phyloP scores from a whole-genome alignment of 2,329 filamentous ascomycete genomes.

The Thermoascus crustaceus region DNA sequence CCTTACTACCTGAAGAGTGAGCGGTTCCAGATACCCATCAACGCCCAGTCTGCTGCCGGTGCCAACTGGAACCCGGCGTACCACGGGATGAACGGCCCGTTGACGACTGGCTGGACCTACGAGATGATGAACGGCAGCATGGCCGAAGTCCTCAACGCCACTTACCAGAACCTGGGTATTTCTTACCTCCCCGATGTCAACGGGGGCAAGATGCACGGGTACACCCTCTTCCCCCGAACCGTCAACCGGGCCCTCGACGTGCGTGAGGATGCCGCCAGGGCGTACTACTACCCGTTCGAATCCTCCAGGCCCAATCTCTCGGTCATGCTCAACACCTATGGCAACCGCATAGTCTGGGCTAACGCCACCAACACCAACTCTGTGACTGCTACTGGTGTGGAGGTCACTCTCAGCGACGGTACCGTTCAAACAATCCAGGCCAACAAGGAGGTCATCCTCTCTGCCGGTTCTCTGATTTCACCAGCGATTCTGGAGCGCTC shows the following conservation, averaged over 20 bases:
- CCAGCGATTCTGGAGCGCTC: slow-evolving; percentile 53
- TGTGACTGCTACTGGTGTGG: slow-evolving; percentile 21
- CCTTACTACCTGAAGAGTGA: slow-evolving; percentile 24
- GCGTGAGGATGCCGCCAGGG: slow-evolving; percentile 40
- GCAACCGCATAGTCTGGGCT: slow-evolving; percentile 33
- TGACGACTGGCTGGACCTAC: slow-evolving; percentile 20
- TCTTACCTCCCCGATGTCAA: slow-evolving; percentile 36
- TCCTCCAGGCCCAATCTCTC: slow-evolving; percentile 37
- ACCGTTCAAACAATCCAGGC: slow-evolving; percentile 20
- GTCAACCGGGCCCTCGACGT: slow-evolving; percentile 30
- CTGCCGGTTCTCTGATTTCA: slow-evolving; percentile 50
- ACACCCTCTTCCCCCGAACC: slow-evolving; percentile 35
- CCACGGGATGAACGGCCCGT: slow-evolving; percentile 21
- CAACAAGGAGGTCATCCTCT: slow-evolving; percentile 49
- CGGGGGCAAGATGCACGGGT: slow-evolving; percentile 38
- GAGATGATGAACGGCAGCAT: slow-evolving; percentile 16
- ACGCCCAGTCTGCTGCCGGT: slow-evolving; percentile 15
- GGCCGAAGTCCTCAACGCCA: slow-evolving; percentile 27
- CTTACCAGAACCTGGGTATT: slow-evolving; percentile 27
- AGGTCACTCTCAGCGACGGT: slow-evolving; percentile 20
- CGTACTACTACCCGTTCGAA: slow-evolving; percentile 39
- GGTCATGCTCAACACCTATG: slow-evolving; percentile 36
- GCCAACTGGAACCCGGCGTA: slow-evolving; percentile 15
- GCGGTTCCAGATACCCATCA: slow-evolving; percentile 13
- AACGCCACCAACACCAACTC: slow-evolving; percentile 4